A percentile compares a stretch with the other conserved stretches of the same genome.
phyloP scores from a whole-genome alignment of 2,329 filamentous ascomycete genomes.

The Pezicula neosporulosa region DNA sequence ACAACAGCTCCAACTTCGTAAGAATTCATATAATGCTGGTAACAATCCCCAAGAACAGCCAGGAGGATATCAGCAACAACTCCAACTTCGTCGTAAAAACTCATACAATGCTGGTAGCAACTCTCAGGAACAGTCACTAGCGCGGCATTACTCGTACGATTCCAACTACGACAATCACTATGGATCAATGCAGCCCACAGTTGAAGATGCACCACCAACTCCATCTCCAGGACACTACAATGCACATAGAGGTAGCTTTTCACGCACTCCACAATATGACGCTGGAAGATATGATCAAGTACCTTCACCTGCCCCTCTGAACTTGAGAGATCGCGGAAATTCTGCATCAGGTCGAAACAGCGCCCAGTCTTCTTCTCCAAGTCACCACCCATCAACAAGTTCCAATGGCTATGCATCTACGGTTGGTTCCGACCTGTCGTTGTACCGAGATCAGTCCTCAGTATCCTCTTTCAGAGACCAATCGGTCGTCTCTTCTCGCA shows the following conservation, averaged over 20 bases:
- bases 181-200: slow-evolving; percentile 41
- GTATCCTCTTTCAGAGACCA: slow-evolving; percentile 4
- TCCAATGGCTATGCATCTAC: slow-evolving; percentile 20
- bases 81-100: not conserved
- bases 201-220: slow-evolving; percentile 37
- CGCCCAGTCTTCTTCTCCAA: slow-evolving; percentile 12
- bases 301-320: slow-evolving; percentile 26
- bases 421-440: slow-evolving; percentile 18
- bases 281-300: slow-evolving; percentile 23
- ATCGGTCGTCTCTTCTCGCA: slow-evolving; percentile 19
- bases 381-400: slow-evolving; percentile 21
- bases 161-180: slow-evolving; percentile 33
- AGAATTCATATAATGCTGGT: not conserved
- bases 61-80: not conserved
- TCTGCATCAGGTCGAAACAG: slow-evolving; percentile 20
- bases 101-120: slow-evolving; percentile 5
- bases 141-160: slow-evolving; percentile 30
- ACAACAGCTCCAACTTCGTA: not conserved
- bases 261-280: slow-evolving; percentile 16
- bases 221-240: slow-evolving; percentile 17
- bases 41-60: not conserved
- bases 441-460: slow-evolving; percentile 17
- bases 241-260: slow-evolving; percentile 13
- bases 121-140: slow-evolving; percentile 23
- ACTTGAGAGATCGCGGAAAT: slow-evolving; percentile 22